Conservation (phyloP, 768 basidiomycete genomes). For the Suillus subluteus region DNA sequence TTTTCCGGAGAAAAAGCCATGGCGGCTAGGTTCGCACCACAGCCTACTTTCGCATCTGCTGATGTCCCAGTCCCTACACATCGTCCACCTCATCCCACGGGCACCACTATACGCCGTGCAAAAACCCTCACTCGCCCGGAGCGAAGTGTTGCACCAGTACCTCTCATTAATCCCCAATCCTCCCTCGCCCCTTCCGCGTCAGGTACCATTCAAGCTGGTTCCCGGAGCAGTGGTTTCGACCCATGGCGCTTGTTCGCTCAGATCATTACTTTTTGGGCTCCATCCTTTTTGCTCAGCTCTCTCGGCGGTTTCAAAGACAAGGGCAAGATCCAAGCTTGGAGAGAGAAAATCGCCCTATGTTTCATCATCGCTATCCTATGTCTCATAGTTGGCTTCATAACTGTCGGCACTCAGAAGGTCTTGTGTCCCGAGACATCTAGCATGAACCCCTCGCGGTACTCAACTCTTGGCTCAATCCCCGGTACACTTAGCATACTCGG, state of each 20-base stretch:
- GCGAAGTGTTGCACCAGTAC: constrained; percentile 89
- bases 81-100: constrained; percentile 51
- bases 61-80: constrained; percentile 74
- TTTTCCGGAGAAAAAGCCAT: constrained; percentile 14
- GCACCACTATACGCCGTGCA: constrained; percentile 75
- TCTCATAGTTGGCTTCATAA: constrained; percentile 82
- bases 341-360: constrained; percentile 95
- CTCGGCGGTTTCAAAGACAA: constrained; percentile 83
- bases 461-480: constrained; percentile 55
- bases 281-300: constrained; percentile 70
- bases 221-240: constrained; percentile 38
- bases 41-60: constrained; percentile 31
- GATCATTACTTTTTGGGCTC: constrained; percentile 90
- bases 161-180: constrained; percentile 85
- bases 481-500: constrained; percentile 82
- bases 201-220: constrained; percentile 41
- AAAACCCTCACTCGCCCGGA: constrained; percentile 98
- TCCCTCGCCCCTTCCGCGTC: constrained; percentile 41
- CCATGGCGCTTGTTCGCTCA: constrained; percentile 85
- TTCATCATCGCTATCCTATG: constrained; percentile 84
- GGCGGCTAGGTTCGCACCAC: constrained; percentile 25
- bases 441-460: constrained; percentile 46
- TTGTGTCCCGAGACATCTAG: constrained; percentile 73
- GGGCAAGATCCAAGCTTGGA: constrained; percentile 86
- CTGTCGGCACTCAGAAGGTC: constrained; percentile 91